Percentiles rank a stretch among this genome's conserved stretches.
Conservation (phyloP, 305 asterid species). For the Solanum hybrid region DNA sequence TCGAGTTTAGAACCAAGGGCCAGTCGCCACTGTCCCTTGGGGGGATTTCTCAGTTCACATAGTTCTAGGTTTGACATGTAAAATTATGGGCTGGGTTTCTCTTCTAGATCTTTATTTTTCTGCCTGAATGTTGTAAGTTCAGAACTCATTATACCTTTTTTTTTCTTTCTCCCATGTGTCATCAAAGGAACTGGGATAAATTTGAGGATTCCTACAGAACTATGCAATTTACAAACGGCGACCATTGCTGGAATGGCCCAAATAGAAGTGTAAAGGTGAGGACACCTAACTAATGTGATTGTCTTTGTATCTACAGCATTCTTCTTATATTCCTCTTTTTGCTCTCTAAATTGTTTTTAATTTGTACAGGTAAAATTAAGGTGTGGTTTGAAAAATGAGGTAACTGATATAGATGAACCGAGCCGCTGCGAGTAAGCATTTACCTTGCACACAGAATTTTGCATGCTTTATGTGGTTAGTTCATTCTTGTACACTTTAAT, state of each 20-base stretch:
- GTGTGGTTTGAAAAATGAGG: conserved; percentile 84
- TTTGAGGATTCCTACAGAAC: conserved; percentile 70
- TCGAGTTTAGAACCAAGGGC: neutral
- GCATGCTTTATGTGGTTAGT: neutral
- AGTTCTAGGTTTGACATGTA: neutral
- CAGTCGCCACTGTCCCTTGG: neutral
- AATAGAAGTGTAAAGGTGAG: conserved; percentile 81
- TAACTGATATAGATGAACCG: conserved; percentile 83
- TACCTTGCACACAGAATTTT: neutral
- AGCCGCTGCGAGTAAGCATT: conserved; percentile 95
- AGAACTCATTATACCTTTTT: neutral
- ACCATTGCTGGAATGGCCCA: conserved; percentile 98
- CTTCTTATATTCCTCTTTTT: neutral
- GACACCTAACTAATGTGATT: neutral
- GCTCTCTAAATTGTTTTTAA: neutral
- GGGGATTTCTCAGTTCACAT: neutral
- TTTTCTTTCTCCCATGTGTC: neutral
- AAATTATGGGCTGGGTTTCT: neutral
- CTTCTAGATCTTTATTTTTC: neutral
- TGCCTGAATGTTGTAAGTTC: neutral
- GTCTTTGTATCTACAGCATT: neutral
- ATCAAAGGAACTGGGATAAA: conserved; percentile 76
- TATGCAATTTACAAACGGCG: conserved; percentile 76
- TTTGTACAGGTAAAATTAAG: conserved; percentile 66
- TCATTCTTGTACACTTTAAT: neutral